Conservation (phyloP, 371 early-diverging fungal genomes). For the Capillidium heterosporum region DNA sequence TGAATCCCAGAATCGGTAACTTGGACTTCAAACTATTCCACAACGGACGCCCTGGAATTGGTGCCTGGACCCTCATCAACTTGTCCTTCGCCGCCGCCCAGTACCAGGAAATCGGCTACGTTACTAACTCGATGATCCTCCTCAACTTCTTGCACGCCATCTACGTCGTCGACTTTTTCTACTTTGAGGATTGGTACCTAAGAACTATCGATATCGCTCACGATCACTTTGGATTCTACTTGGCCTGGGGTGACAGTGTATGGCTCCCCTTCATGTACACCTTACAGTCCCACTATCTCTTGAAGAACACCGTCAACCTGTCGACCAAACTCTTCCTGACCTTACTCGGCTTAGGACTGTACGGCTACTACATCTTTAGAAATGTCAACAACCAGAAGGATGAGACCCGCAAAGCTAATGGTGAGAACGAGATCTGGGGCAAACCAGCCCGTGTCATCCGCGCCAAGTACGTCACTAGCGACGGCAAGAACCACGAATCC, state of each 20-base stretch:
- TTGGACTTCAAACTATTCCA: slow-evolving; percentile 71
- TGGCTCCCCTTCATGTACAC: slow-evolving; percentile 71
- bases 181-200: slow-evolving; percentile 70
- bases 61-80: slow-evolving; percentile 66
- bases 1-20: slow-evolving; percentile 57
- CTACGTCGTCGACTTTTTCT: slow-evolving; percentile 64
- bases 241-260: slow-evolving; percentile 66
- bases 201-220: slow-evolving; percentile 56
- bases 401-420: slow-evolving; percentile 38
- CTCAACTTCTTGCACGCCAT: slow-evolving; percentile 46
- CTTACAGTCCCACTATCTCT: slow-evolving; percentile 55
- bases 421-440: slow-evolving; percentile 59
- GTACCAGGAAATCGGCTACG: slow-evolving; percentile 41
- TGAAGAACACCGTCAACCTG: slow-evolving; percentile 46
- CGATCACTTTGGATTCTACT: slow-evolving; percentile 61
- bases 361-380: slow-evolving; percentile 64
- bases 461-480: slow-evolving; percentile 42
- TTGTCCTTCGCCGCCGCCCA: slow-evolving; percentile 47
- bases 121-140: slow-evolving; percentile 59
- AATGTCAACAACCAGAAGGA: slow-evolving; percentile 68
- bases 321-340: slow-evolving; percentile 19
- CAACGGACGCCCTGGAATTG: slow-evolving; percentile 65
- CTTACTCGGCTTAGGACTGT: slow-evolving; percentile 25
- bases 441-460: slow-evolving; percentile 46
- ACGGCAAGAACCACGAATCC: slow-evolving; percentile 44